Evolutionary conservation across 768 basidiomycete species (phyloP), one percentile per base, ranked within the genome.

Genomic region (Gloeophyllum trabeum): DNA sequence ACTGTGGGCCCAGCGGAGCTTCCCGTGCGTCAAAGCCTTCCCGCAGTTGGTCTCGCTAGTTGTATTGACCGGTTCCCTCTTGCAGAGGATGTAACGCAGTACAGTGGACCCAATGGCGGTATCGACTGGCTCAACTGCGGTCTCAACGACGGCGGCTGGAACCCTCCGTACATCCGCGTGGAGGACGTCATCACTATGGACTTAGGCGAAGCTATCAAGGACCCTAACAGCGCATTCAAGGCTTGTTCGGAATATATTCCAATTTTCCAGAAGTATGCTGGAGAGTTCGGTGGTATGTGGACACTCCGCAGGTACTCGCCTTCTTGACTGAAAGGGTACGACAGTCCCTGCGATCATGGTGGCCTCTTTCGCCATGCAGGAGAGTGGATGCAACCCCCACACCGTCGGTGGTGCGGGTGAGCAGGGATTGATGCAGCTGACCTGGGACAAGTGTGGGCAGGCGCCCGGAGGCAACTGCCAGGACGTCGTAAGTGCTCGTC

Each of bases 341-440:
- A 23, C 35, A 69, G 70, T 91, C 23, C 83, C 82, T 20, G 56
- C 86, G 5, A 86, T 91, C 55, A 63, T 93, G 48, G 59, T 93
- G 26, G 90, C 89, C 2, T 71, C 88, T 0, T 81, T 94, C 49
- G 88, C 89, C 24, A 81, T 94, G 80, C 89, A 93, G 57, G 92
- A 94, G 57, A 77, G 75, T 24, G 65, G 65, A 28, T 94, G 90
- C 67, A 78, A 81, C 49, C 70, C 79, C 2, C 44, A 61, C 13
- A 73, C 71, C 4, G 66, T 76, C 35, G 89, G 89, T 40, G 81
- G 79, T 13, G 84, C 67, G 18, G 84, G 87, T 35, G 89, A 91
- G 58, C 81, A 86, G 53, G 89, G 87, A 24, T 61, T 91, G 41
- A 91, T 91, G 88, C 88, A 92, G 58, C 67, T 92, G 48, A 83